Evolutionary conservation across 148 eudicot genomes (phyloP), one percentile per base, ranked within the genome.

Genomic region (Cornus suecica): DNA sequence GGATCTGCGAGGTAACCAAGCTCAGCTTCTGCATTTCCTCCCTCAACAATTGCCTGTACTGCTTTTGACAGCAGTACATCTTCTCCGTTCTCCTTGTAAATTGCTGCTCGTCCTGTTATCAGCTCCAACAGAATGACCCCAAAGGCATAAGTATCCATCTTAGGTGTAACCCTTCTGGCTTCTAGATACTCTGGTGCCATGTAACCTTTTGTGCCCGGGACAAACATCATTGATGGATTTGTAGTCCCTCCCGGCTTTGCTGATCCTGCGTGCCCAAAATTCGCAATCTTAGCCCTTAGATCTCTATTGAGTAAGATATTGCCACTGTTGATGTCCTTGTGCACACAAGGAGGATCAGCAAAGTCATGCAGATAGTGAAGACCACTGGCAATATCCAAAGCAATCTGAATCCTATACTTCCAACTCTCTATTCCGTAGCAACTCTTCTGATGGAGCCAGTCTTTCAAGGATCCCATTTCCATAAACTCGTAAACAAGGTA

Each of bases 101-200:
- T 86, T 24, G 86, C 92, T 28, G 86, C 87, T 75, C 77, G 88
- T 11, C 98, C 97, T 1, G 93, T 83, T 5, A 94, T 73, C 32
- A 94, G 75, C 77, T 94, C 97, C 73, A 94, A 78, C 37, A 94
- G 48, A 22, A 91, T 83, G 42, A 90, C 87, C 68, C 98, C 98
- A 69, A 88, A 91, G 1, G 97, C 89, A 75, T 94, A 94, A 45
- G 90, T 92, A 78, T 94, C 98, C 18, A 86, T 80, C 86, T 83
- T 88, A 10, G 94, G 88, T 4, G 97, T 83, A 26, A 91, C 88
- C 14, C 79, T 29, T 1, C 94, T 90, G 23, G 80, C 64, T 80
- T 88, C 90, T 51, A 88, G 1, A 70, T 91, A 91, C 82, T 93
- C 98, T 0, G 96, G 98, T 51, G 94, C 96, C 80, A 88, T 74